Evolutionary conservation across 1,284 basidiomycete species (phyloP), one percentile per base, ranked within the genome.

Genomic region (Cryptococcus sp.): DNA sequence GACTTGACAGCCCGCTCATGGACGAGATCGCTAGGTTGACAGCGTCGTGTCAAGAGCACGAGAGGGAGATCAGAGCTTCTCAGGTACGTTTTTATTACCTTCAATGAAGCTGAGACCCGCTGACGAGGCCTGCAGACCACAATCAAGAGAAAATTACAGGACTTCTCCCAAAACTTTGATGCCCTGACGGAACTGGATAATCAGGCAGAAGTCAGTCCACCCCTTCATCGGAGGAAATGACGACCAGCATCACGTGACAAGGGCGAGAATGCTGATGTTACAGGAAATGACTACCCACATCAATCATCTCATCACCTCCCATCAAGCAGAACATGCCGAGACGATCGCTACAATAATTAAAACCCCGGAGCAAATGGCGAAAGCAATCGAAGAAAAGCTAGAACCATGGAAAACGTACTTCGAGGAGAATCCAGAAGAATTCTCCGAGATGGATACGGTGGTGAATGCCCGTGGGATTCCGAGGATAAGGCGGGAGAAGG

Each of bases 1-100:
- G 32, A 34, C 32, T 14, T 28, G 36, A 16, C 42, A 72, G 70
- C 23, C 61, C 60, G 7, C 54, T 72, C 14, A 60, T 69, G 39
- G 53, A 51, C 10, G 66, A 72, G 57, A 64, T 73, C 14, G 62
- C 67, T 16, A 50, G 63, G 16, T 49, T 73, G 40, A 56, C 56
- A 10, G 59, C 59, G 1, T 48, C 50, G 14, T 72, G 70, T 48
- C 59, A 67, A 19, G 64, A 69, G 49, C 70, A 72, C 42, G 67
- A 71, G 53, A 52, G 63, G 19, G 61, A 62, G 50, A 71, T 71
- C 25, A 53, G 69, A 14, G 61, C 64, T 2, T 57, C 60, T 16
- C 62, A 64, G 55, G 70, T 70, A 42, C 22, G 63, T 55, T 2
- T 22, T 24, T 37, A 22, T 16, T 4, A n/a, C 39, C 18, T 42